These are phyloP conservation scores for Calonectria fujianensis DNA, from an alignment of 2,329 filamentous ascomycete species.

Conservation along the genomic window DNA sequence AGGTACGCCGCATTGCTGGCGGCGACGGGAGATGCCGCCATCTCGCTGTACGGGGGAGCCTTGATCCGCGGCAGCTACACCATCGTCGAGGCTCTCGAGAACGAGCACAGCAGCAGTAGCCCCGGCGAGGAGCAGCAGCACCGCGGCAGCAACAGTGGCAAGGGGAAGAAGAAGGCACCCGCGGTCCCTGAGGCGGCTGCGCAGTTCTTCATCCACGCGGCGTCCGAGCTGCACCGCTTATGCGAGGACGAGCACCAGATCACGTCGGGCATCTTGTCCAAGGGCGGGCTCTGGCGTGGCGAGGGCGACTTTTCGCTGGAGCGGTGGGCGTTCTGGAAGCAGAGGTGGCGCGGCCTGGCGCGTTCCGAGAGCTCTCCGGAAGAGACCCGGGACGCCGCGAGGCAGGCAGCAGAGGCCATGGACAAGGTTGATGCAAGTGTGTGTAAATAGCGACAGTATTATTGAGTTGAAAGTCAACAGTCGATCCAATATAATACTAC, in stretches of 20 bases:
- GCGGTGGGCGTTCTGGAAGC: conserved; percentile 33
- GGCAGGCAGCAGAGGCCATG: conserved; percentile 33
- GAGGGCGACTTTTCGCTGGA: neutral
- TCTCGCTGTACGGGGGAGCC: conserved; percentile 30
- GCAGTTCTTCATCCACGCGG: conserved; percentile 33
- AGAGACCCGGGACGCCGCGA: neutral
- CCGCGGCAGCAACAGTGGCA: no score
- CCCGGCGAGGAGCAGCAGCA: neutral
- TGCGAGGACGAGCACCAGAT: neutral
- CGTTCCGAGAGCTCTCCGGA: conserved; percentile 5
- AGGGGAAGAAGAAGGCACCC: neutral
- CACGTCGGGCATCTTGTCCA: neutral
- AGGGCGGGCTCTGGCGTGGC: conserved; percentile 6
- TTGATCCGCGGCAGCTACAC: conserved; percentile 28
- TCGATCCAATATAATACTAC: neutral
- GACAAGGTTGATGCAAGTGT: neutral
- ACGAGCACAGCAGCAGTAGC: neutral
- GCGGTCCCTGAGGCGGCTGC: conserved; percentile 32
- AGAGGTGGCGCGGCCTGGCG: conserved; percentile 29
- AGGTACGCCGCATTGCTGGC: conserved; percentile 32
- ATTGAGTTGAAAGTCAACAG: neutral
- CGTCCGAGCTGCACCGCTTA: conserved; percentile 18
- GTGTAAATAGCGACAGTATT: neutral
- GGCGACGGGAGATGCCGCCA: conserved; percentile 12
- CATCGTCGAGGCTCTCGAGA: conserved; percentile 6